A percentile compares a stretch with the other conserved stretches of the same genome.
These are phyloP conservation scores for Copromyces sp. DNA, from an alignment of 495 filamentous ascomycete genomes.

Conservation along the genomic window DNA sequence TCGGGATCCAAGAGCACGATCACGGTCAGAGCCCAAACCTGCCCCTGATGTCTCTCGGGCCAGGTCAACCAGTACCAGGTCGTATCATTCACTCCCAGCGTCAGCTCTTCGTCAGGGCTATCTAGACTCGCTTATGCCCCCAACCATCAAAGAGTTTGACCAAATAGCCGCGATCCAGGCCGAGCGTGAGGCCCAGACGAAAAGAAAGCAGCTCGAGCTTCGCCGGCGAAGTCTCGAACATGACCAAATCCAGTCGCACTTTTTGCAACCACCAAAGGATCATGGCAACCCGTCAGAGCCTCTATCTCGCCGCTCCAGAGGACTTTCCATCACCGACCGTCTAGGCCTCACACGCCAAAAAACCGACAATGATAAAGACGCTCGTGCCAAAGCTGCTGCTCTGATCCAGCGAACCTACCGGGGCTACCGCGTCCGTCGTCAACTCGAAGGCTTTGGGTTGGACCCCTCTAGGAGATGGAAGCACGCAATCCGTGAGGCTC, in stretches of 20 bases:
- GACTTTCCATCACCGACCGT: background rate
- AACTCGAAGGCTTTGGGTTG: conserved; percentile 52
- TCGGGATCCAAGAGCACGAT: background rate
- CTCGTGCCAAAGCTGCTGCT: conserved; percentile 35
- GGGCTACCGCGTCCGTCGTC: conserved; percentile 57
- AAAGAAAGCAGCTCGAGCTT: conserved; percentile 21
- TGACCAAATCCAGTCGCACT: conserved; percentile 14
- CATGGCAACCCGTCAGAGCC: background rate
- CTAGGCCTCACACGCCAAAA: background rate
- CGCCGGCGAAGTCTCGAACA: conserved; percentile 18
- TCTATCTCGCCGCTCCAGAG: background rate
- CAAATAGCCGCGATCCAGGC: conserved; percentile 35
- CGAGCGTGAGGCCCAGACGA: conserved; percentile 35
- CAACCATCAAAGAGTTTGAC: conserved; percentile 32
- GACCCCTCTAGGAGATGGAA: conserved; percentile 60
- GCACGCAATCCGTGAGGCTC: conserved; percentile 55
- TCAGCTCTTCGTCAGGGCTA: conserved; percentile 29
- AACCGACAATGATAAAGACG: conserved; percentile 7
- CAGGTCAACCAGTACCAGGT: background rate
- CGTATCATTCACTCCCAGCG: background rate
- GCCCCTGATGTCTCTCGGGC: background rate
- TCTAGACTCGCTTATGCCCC: conserved; percentile 36
- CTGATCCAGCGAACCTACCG: conserved; percentile 59
- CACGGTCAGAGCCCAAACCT: background rate
- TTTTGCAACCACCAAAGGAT: conserved; percentile 1